Base-by-base conservation (phyloP, 208 protist species). In the Leishmania tarentolae region DNA sequence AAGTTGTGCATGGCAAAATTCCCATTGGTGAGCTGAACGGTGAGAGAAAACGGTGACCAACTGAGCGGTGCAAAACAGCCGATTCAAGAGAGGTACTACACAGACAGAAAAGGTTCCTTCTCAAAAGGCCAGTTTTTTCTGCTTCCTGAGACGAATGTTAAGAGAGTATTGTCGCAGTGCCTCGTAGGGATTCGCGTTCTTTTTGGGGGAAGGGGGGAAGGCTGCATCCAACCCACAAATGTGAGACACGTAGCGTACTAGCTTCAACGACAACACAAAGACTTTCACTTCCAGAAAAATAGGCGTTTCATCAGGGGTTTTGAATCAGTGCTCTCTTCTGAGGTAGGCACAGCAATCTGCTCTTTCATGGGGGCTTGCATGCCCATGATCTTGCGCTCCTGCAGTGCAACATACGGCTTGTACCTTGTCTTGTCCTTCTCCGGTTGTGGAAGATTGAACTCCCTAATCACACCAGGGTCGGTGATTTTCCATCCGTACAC, bases 401-500 rank as follows among this genome's bases (percentile, higher is more conserved):
- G 92, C 21, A 97, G 85, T 4, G 93, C 94, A 44, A 97, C 93
- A 81, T 97, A 97, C 37, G 94, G 94, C 82, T 96, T 96, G 82
- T 96, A 97, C 19, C 91, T 75, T 17, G 86, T 68, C 75, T 95
- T 95, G 24, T 92, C 88, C 53, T 85, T 91, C 59, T 97, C 94
- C 31, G 91, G 57, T 53, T 81, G 80, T 28, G 94, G 93, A 42
- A 96, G 86, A 78, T 92, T 93, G 87, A 97, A 97, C 53, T 96
- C 87, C 46, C 94, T 80, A 87, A 94, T 96, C 6, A 95, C 93
- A 24, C 77, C 82, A 42, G 91, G 90, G 79, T 97, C 94, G 28
- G 92, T 95, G 31, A 97, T 83, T 66, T 88, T 92, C 94, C 94
- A 97, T 15, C 94, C 94, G 80, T 97, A 97, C 50, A 97, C 86